Conservation (phyloP, 768 basidiomycete species). For the Auriscalpium vulgare region DNA sequence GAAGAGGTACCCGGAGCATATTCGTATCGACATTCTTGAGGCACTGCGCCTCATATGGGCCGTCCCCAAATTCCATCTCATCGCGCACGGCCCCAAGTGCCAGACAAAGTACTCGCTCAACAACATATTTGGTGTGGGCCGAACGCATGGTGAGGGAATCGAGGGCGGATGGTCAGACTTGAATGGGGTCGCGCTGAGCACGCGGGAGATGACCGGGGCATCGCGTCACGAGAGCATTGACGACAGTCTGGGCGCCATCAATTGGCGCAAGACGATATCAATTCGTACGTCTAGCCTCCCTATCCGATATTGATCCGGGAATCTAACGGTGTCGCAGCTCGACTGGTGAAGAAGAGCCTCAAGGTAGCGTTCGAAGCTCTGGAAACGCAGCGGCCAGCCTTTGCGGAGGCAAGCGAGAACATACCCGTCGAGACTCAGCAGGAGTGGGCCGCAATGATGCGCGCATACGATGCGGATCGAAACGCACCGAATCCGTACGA, state of each 20-base stretch:
- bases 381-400: neutral
- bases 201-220: conserved; percentile 10
- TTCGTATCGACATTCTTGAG: neutral
- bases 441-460: neutral
- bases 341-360: too few relatives aligned
- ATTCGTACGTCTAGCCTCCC: neutral
- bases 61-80: conserved; percentile 10
- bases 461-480: neutral
- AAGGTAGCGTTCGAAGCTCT: too few relatives aligned
- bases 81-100: conserved; percentile 13
- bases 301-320: neutral
- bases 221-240: conserved; percentile 8
- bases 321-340: neutral
- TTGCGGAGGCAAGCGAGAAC: neutral
- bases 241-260: conserved; percentile 6
- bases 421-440: neutral
- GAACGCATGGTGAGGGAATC: conserved; percentile 14
- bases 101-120: conserved; percentile 10
- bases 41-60: neutral
- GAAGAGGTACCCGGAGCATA: neutral
- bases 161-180: conserved; percentile 13
- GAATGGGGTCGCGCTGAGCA: conserved; percentile 2
- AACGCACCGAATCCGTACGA: neutral
- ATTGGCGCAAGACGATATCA: conserved; percentile 3
- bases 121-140: conserved; percentile 3